Base-by-base conservation (phyloP, 345 rosid species). In the Camelina sativa region DNA sequence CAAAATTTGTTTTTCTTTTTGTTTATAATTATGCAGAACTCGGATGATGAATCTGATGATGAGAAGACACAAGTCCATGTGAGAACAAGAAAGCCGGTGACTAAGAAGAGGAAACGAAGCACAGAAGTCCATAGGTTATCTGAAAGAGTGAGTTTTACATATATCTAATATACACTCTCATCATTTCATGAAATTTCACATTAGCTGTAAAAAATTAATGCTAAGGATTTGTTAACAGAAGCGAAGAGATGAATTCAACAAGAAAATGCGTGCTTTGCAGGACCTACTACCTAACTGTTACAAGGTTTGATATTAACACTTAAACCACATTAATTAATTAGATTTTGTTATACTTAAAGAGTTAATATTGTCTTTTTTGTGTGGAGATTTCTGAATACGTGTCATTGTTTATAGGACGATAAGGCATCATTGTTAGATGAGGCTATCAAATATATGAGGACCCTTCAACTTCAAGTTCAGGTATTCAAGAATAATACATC, bases 391-490 rank as follows among this genome's bases (percentile, higher is more conserved):
- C 44, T 65, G 52, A 74, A 67, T 12, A 41, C 54, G 52, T 69
- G 17, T 46, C 22, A 19, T 47, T 65, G 52, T 48, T 64, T 38
- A 64, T 65, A 88, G 91, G 83, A 80, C 72, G 90, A 91, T 73
- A 86, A 83, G 74, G 86, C 74, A 65, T 85, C 94, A 6, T 62
- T 87, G 65, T 87, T 93, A 32, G 97, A 89, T 43, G 87, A 82
- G 60, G 89, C 96, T 16, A 91, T 93, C 58, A 84, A 85, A 58
- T 86, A 91, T 67, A 65, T 84, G 66, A 85, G 80, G 79, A 73
- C 81, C 11, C 97, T 93, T 73, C 97, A 91, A 81, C 83, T 79
- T 78, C 97, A 88, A 78, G 69, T 88, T 40, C 92, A 86, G 97
- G 98, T 93, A 84, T 25, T 41, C 62, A 13, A 58, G 57, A 10